Percentiles rank a stretch among this genome's conserved stretches.
Evolutionary conservation across 2,329 filamentous ascomycete genomes (phyloP).

Genomic region (Nothopassalora personata): DNA sequence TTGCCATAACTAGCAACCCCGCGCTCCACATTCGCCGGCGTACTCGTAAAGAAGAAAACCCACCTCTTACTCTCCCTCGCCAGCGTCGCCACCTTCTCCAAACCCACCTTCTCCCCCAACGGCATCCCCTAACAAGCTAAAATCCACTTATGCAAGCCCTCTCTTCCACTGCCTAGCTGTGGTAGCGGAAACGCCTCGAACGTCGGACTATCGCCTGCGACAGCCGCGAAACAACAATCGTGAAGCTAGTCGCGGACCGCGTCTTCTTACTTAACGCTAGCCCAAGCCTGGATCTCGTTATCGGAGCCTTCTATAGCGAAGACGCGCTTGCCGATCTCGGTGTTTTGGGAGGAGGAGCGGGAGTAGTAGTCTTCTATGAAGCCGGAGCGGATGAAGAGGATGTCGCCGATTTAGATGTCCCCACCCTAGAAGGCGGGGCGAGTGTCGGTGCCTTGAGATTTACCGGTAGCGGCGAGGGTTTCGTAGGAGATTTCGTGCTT

Average conservation of each 20-base stretch:
- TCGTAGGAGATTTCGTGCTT: constrained; percentile 40
- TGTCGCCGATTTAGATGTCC: constrained; percentile 56
- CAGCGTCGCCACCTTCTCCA: constrained; percentile 52
- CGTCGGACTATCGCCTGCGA: constrained; percentile 57
- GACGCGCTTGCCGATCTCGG: constrained; percentile 38
- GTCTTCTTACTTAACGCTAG: constrained; percentile 50
- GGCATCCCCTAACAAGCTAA: constrained; percentile 50
- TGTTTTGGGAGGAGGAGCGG: constrained; percentile 30
- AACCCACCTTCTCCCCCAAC: constrained; percentile 53
- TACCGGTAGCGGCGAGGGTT: constrained; percentile 54
- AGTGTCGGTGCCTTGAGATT: constrained; percentile 58
- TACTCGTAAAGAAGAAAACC: constrained; percentile 58
- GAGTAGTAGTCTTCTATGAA: constrained; percentile 54
- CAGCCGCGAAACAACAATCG: constrained; percentile 62
- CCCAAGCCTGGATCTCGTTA: constrained; percentile 36
- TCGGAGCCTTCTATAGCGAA: constrained; percentile 41
- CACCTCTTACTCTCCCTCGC: constrained; percentile 51
- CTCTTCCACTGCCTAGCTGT: constrained; percentile 28
- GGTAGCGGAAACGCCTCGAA: constrained; percentile 60
- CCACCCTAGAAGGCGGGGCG: constrained; percentile 50
- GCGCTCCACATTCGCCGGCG: constrained; percentile 55
- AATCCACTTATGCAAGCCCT: constrained; percentile 44
- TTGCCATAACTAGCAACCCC: constrained; percentile 43
- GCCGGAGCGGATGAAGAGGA: constrained; percentile 61
- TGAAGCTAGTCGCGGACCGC: constrained; percentile 61